Base-by-base conservation (phyloP, 1,284 basidiomycete species). In the Phlebopus sp. region DNA sequence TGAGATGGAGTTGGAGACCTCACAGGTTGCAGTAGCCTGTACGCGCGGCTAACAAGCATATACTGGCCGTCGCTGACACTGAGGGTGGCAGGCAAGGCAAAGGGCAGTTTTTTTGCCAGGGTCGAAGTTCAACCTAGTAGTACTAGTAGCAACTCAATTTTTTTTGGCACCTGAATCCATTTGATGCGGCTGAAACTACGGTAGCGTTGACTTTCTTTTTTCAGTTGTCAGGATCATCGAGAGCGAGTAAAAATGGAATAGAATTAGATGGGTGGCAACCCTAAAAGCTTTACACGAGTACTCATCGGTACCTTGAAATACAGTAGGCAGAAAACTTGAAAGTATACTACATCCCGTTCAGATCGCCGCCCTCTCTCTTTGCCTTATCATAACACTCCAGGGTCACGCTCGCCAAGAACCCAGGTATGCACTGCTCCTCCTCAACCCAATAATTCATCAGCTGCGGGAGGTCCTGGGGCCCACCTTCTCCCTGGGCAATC, bases 381-480 rank as follows among this genome's bases (percentile, higher is more conserved):
- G 67, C 68, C 57, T 71, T 73, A 39, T 89, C 86, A 59, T 82
- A 88, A 59, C 84, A 84, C 59, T 87, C 83, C 54, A 89, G 59
- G 19, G 86, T 90, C 37, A 90, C 73, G 52, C 81, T 86, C 21
- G 87, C 84, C 59, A 90, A 61, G 59, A 90, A 87, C 0, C 86
- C 83, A 0, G 87, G 85, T 57, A 87, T 82, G 60, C 84, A 87
- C 63, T 84, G 75, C 59, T 86, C 80, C 48, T 77, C 73, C 57
- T 79, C 79, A 37, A 89, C 78, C 86, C 86, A 90, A 57, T 84
- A 84, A 32, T 75, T 69, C 80, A 88, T 81, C 53, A 86, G 55
- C 59, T 80, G 75, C 3, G 78, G 77, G 4, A 88, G 57, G 55
- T 88, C 84, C 59, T 84, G 76, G 0, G 83, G 82, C 0, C 81